phyloP scores from a whole-genome alignment of 1,139 yeast genomes.

The Petasospora fabianii region DNA sequence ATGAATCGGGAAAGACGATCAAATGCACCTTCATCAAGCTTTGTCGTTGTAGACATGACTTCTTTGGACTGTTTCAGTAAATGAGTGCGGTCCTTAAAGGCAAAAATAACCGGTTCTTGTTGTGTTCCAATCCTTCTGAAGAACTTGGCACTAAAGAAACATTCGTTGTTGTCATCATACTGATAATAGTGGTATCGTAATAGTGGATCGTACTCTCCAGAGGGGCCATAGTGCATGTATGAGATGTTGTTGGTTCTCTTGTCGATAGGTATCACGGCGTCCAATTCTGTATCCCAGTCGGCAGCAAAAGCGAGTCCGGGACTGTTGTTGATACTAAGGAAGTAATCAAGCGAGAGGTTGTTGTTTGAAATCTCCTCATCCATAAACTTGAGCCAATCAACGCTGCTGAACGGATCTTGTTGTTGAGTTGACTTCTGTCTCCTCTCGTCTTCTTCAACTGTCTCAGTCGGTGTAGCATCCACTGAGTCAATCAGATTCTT shows the following conservation, averaged over 20 bases:
- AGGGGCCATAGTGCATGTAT: conserved; percentile 7
- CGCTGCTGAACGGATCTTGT: conserved; percentile 3
- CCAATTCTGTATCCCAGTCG: conserved; percentile 1
- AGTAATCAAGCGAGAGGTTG: conserved; percentile 4
- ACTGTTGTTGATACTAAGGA: conserved; percentile 6
- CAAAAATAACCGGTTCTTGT: conserved; percentile 7
- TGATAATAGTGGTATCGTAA: conserved; percentile 12
- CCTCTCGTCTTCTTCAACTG: too few relatives aligned
- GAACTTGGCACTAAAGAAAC: conserved; percentile 11
- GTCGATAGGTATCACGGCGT: conserved; percentile 1
- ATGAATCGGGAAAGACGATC: conserved; percentile 4
- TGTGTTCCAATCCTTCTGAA: conserved; percentile 12
- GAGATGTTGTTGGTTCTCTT: conserved; percentile 2
- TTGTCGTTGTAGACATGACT: background rate
- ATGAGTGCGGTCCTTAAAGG: conserved; percentile 4
- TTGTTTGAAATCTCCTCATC: conserved; percentile 7
- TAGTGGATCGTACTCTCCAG: conserved; percentile 16
- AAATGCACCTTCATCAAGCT: background rate
- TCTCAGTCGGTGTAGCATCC: background rate
- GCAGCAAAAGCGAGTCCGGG: conserved; percentile 3
- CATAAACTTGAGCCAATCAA: conserved; percentile 10
- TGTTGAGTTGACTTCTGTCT: background rate
- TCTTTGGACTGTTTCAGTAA: conserved; percentile 5
- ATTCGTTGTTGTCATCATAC: conserved; percentile 13
- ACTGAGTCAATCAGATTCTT: background rate